A percentile compares a stretch with the other conserved stretches of the same genome.
phyloP scores from a whole-genome alignment of 2,329 filamentous ascomycete genomes.

The Cryphonectria nitschkei region DNA sequence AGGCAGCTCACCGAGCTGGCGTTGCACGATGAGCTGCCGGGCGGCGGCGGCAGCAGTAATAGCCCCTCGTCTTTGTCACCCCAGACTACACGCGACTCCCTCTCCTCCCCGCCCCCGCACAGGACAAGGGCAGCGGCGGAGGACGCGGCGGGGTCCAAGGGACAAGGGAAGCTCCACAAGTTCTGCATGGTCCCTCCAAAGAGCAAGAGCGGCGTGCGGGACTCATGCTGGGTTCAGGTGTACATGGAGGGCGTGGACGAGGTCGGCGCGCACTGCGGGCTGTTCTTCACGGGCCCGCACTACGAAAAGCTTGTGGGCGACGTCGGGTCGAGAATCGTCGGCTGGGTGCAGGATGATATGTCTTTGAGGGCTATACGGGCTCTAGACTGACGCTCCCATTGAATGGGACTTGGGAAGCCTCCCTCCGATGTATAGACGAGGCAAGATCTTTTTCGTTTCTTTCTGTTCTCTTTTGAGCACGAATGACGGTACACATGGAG shows the following conservation, averaged over 20 bases:
- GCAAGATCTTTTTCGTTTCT: neutral
- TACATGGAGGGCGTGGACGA: conserved; percentile 85
- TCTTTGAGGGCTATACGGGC: conserved; percentile 46
- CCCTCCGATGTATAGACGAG: neutral
- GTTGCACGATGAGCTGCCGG: conserved; percentile 19
- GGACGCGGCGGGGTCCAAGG: conserved; percentile 15
- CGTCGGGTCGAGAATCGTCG: conserved; percentile 66
- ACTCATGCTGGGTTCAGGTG: conserved; percentile 76
- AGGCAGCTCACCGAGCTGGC: conserved; percentile 27
- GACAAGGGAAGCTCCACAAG: conserved; percentile 62
- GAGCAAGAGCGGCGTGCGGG: conserved; percentile 54
- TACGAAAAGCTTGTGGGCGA: conserved; percentile 80
- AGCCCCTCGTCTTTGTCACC: conserved; percentile 5
- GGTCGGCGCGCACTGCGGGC: conserved; percentile 79
- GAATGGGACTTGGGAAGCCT: neutral
- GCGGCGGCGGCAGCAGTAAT: neutral
- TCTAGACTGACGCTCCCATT: conserved; percentile 27
- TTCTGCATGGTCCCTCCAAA: conserved; percentile 76
- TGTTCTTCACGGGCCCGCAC: conserved; percentile 75
- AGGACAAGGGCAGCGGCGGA: neutral
- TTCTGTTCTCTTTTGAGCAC: neutral
- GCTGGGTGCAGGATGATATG: conserved; percentile 70
- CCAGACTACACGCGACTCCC: neutral
- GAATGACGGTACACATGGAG: neutral
- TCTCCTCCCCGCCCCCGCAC: conserved; percentile 23